Evolutionary conservation across 306 rosid genomes (phyloP).

Genomic region (Arachis hypogaea): DNA sequence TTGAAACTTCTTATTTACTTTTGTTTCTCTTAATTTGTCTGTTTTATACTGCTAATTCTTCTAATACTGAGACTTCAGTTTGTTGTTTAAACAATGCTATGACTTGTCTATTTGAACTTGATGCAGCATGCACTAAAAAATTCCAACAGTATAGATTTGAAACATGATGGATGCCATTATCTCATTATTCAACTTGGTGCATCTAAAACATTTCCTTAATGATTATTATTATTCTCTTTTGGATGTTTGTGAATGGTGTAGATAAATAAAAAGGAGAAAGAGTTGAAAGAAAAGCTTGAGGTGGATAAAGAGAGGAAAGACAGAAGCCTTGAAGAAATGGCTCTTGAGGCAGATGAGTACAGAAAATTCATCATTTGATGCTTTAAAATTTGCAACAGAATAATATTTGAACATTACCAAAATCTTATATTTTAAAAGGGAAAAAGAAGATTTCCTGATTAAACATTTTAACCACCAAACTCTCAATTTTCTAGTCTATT

Average conservation of each 20-base stretch:
- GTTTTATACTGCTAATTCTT: constrained; percentile 19
- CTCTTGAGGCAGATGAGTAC: constrained; percentile 78
- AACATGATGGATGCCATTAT: too few species aligned
- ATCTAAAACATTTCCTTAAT: too few species aligned
- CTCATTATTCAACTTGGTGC: too few species aligned
- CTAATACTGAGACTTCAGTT: constrained; percentile 4
- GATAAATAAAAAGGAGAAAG: constrained; percentile 80
- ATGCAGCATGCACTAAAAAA: too few species aligned
- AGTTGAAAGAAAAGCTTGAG: constrained; percentile 61
- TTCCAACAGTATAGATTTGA: too few species aligned
- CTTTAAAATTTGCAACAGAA: background rate
- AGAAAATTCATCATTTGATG: constrained; percentile 60
- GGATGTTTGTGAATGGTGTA: constrained; percentile 40
- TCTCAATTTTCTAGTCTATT: background rate
- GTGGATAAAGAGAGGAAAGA: constrained; percentile 82
- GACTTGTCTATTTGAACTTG: too few species aligned
- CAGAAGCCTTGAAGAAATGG: constrained; percentile 76
- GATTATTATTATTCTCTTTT: constrained; percentile 26
- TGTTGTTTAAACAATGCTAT: background rate
- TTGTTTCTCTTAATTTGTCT: background rate
- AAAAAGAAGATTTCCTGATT: background rate
- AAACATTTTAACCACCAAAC: background rate
- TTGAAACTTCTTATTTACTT: background rate
- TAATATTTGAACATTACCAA: background rate
- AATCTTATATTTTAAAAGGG: background rate